phyloP scores from a whole-genome alignment of 345 rosid genomes.

The Raphanus raphanistrum region DNA sequence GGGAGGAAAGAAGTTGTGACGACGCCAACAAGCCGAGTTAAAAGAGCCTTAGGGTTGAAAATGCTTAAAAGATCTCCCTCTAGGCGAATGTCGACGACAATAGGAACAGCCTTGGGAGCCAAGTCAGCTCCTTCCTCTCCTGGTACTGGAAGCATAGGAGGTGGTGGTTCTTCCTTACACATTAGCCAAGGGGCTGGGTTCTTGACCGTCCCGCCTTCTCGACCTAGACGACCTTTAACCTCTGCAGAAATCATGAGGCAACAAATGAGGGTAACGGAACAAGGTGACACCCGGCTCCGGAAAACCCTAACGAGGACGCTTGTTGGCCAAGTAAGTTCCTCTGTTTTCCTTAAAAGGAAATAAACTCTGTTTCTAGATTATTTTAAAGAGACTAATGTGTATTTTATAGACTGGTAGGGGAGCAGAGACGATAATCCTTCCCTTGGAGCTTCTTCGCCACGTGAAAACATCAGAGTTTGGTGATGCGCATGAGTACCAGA shows the following conservation, averaged over 20 bases:
- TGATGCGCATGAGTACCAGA: constrained; percentile 56
- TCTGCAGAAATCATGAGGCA: constrained; percentile 94
- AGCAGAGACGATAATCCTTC: constrained; percentile 85
- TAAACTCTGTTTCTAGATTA: not conserved
- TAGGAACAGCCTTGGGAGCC: constrained; percentile 24
- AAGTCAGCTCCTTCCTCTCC: constrained; percentile 63
- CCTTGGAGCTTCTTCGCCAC: constrained; percentile 90
- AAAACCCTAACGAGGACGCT: constrained; percentile 87
- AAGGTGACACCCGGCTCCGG: constrained; percentile 70
- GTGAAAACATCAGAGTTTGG: constrained; percentile 62
- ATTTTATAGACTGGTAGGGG: constrained; percentile 61
- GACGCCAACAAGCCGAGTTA: constrained; percentile 68
- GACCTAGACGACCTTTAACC: constrained; percentile 73
- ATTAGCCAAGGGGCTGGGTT: constrained; percentile 42
- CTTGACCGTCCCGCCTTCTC: constrained; percentile 45
- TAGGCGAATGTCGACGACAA: constrained; percentile 52
- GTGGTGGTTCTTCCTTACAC: constrained; percentile 6
- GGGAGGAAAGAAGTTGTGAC: constrained; percentile 55
- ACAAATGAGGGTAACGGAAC: constrained; percentile 91
- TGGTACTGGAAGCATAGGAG: constrained; percentile 31
- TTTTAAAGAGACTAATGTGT: not conserved
- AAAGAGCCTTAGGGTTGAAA: constrained; percentile 71
- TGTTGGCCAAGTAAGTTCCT: constrained; percentile 79
- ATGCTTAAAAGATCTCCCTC: constrained; percentile 73
- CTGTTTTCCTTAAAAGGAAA: not conserved